Evolutionary conservation across 129 eudicot genomes (phyloP).

Genomic region (Helianthus annuus): HanXRQr2.0-SUNRISE NC_035445.2:80540009-80540508

Average conservation of each 20-base stretch:
- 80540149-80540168: constrained; percentile 51
- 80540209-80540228: constrained; percentile 57
- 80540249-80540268: constrained; percentile 47
- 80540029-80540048: constrained; percentile 13
- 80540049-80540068: constrained; percentile 11
- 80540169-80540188: constrained; percentile 55
- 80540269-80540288: background rate
- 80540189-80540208: constrained; percentile 55
- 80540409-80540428: constrained; percentile 62
- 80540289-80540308: background rate
- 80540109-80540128: constrained; percentile 23
- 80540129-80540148: constrained; percentile 51
- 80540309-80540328: background rate
- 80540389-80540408: constrained; percentile 56
- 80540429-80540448: constrained; percentile 66
- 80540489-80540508: background rate
- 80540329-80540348: constrained; percentile 43
- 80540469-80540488: constrained; percentile 28
- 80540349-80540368: constrained; percentile 39
- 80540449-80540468: constrained; percentile 60
- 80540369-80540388: constrained; percentile 54
- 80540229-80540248: constrained; percentile 63
- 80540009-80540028: background rate
- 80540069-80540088: constrained; percentile 11
- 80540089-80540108: constrained; percentile 3